Conservation (phyloP, 2,329 filamentous ascomycete genomes). For the Aphanoascus verrucosus region DNA sequence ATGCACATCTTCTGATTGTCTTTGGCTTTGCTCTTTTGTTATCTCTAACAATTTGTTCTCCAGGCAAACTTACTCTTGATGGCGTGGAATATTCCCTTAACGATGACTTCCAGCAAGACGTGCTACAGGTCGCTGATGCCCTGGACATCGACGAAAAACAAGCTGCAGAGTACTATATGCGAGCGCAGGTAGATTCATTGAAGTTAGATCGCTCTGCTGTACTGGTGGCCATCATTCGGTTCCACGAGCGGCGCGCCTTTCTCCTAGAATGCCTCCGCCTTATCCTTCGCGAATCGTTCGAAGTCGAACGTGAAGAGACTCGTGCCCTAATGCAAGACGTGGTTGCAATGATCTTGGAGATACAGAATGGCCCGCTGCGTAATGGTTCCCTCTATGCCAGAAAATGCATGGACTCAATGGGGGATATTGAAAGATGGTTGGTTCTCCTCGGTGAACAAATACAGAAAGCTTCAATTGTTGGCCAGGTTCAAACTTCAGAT, state of each 20-base stretch:
- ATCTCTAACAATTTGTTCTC: neutral
- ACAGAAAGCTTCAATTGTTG: conserved; percentile 63
- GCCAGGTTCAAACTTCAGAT: conserved; percentile 53
- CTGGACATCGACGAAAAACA: conserved; percentile 83
- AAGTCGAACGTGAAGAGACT: conserved; percentile 48
- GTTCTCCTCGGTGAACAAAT: conserved; percentile 64
- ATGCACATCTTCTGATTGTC: conserved; percentile 2
- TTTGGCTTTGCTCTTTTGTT: neutral
- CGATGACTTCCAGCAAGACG: conserved; percentile 73
- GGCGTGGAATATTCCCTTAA: conserved; percentile 71
- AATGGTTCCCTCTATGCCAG: conserved; percentile 56
- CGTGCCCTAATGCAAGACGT: conserved; percentile 47
- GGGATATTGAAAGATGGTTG: conserved; percentile 64
- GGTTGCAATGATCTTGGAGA: conserved; percentile 48
- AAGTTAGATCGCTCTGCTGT: conserved; percentile 61
- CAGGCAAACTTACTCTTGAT: conserved; percentile 65
- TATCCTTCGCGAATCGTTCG: conserved; percentile 58
- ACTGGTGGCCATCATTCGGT: conserved; percentile 72
- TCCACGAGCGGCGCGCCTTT: conserved; percentile 75
- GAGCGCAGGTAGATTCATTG: conserved; percentile 58
- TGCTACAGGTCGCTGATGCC: conserved; percentile 72
- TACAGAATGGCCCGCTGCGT: conserved; percentile 37
- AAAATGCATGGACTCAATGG: conserved; percentile 67
- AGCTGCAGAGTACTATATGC: conserved; percentile 64
- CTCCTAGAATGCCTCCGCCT: conserved; percentile 75